Evolutionary conservation across 2,329 filamentous ascomycete genomes (phyloP), one percentile per base, ranked within the genome.

Genomic region (Canariomyces notabilis): DNA sequence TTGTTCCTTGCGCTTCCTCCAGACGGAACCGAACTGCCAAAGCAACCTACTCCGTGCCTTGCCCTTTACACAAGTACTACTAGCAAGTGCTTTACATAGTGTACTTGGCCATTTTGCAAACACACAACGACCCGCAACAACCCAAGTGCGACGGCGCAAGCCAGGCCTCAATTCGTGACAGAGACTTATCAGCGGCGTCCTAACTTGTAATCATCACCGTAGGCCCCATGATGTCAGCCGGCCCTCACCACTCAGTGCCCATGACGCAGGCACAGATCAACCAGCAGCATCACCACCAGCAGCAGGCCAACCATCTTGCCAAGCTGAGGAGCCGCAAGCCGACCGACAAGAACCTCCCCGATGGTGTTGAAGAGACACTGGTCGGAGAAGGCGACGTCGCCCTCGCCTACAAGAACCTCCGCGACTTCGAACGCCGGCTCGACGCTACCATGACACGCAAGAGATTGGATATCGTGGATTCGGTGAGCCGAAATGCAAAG

Each of bases 381-480:
- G 46, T 53, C 9, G 80, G 89, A 51, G 81, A 95, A 54, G 89
- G 87, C 52, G 87, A 95, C 64, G 84, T 85, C 32, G 89, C 85
- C 36, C 75, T 83, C 62, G 79, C 88, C 57, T 98, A 98, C 70
- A 83, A 82, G 61, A 82, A 85, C 48, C 70, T 98, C 62, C 82
- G 89, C 61, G 89, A 95, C 56, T 74, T 94, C 48, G 93, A 98
- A 75, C 83, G 88, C 61, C 80, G 83, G 44, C 74, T 98, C 46
- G 93, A 98, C 71, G 87, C 91, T 33, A 87, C 88, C 15, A 94
- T 96, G 76, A 90, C 93, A 65, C 83, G 91, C 61, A 98, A 98
- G 73, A 79, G 90, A 51, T 71, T 98, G 51, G 93, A 98, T 63
- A 84, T 96, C 52, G 80, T 88, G 53, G 91, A 97, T 63, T 83